Evolutionary conservation across 306 rosid genomes (phyloP).

Genomic region (Pterocarpus santalinus): DNA sequence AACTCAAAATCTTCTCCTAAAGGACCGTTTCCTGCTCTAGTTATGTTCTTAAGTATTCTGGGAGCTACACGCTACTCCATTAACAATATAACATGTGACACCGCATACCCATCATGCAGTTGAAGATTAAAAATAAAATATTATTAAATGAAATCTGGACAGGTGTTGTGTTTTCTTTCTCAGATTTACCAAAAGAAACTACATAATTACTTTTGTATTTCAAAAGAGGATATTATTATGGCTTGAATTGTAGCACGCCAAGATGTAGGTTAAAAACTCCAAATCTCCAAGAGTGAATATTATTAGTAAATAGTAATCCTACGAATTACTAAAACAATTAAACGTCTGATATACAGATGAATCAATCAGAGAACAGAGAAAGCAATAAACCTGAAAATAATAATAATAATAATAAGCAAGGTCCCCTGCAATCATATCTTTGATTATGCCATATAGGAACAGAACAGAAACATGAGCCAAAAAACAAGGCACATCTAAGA

Average conservation of each 20-base stretch:
- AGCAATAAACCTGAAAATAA: constrained; percentile 18
- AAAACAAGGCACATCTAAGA: constrained; percentile 38
- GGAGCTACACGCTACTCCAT: no score
- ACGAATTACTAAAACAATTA: background rate
- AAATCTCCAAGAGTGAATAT: background rate
- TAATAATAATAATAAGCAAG: background rate
- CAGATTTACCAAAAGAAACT: no score
- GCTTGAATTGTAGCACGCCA: no score
- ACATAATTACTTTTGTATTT: no score
- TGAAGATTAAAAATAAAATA: no score
- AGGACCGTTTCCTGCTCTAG: background rate
- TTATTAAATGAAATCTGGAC: no score
- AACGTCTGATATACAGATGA: constrained; percentile 15
- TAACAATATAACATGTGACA: no score
- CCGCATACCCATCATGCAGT: no score
- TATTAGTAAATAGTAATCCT: background rate
- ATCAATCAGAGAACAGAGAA: constrained; percentile 8
- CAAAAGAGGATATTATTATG: no score
- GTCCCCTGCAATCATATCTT: background rate
- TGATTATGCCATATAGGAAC: background rate
- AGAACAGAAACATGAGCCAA: background rate
- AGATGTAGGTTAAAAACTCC: no score
- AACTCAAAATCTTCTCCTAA: constrained; percentile 33
- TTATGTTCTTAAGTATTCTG: no score
- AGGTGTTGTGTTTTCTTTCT: no score